Conservation (phyloP, 805 yeast genomes). For the Cyberlindnera xylosilytica region DNA sequence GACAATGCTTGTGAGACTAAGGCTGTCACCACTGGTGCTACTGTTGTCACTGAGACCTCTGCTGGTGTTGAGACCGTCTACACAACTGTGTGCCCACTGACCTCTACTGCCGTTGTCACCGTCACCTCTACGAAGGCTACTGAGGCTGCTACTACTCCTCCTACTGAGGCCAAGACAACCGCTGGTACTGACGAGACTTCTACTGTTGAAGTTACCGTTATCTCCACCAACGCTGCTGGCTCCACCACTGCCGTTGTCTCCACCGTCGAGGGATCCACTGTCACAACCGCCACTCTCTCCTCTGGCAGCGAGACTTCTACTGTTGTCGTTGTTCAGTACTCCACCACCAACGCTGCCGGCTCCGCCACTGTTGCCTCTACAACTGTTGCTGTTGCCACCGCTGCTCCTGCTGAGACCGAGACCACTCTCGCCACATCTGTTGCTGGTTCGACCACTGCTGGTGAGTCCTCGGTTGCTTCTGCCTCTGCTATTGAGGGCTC, state of each 20-base stretch:
- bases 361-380: background rate
- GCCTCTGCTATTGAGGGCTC: background rate
- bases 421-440: background rate
- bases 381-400: background rate
- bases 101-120: background rate
- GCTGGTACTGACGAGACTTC: background rate
- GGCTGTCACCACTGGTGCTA: no score
- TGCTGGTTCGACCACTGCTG: background rate
- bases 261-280: background rate
- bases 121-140: no score
- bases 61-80: background rate
- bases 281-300: background rate
- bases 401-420: background rate
- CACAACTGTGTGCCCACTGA: background rate
- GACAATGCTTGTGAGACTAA: no score
- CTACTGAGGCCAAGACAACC: no score
- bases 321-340: background rate
- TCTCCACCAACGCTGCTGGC: background rate
- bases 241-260: background rate
- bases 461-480: background rate
- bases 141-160: no score
- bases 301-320: background rate
- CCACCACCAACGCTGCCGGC: background rate
- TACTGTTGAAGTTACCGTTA: background rate
- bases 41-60: background rate